Evolutionary conservation across 2,329 filamentous ascomycete genomes (phyloP), one percentile per base, ranked within the genome.

Genomic region (Xylariales sp.): DNA sequence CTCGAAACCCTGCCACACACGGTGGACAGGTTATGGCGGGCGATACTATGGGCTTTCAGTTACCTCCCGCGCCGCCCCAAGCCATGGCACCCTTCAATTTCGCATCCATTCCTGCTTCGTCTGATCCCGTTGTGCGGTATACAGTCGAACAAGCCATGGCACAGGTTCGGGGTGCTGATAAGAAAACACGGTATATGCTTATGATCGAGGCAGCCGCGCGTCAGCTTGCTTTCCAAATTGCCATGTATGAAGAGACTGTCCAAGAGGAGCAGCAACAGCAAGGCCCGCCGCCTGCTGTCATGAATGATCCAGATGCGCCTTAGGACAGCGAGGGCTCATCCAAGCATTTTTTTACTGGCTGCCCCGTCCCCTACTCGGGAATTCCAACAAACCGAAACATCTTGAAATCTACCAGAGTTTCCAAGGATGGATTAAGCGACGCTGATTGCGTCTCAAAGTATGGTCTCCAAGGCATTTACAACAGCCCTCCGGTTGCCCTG

Each of bases 201-300:
- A 81, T 85, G 71, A 83, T 89, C 61, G 85, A 89, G 71, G 80
- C 83, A 50, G 81, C 84, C 2, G 85, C 86, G 12, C 83, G 84
- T 74, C 84, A 88, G 76, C 80, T 89, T 39, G 86, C 84, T 6
- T 80, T 86, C 72, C 82, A 84, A 34, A 82, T 88, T 52, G 79
- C 81, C 23, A 82, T 86, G 69, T 87, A 85, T 70, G 83, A 86
- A 67, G 84, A 86, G 4, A 69, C 67, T 4, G 58, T 75, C 18
- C 74, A 76, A 28, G 76, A 79, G 23, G 75, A 78, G 28, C 73
- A 75, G 52, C 65, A 72, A 18, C 75, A 78, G 18, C 75, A 76
- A 30, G 72, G 68, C 6, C 62, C 69, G 5, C 64, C 72, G 3
- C 71, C 71, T 48, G 71, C 73, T 34, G 71, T 75, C 41, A 74